These are phyloP conservation scores for Aspergillus transmontanensis DNA, from an alignment of 2,329 filamentous ascomycete species.

Conservation along the genomic window DNA sequence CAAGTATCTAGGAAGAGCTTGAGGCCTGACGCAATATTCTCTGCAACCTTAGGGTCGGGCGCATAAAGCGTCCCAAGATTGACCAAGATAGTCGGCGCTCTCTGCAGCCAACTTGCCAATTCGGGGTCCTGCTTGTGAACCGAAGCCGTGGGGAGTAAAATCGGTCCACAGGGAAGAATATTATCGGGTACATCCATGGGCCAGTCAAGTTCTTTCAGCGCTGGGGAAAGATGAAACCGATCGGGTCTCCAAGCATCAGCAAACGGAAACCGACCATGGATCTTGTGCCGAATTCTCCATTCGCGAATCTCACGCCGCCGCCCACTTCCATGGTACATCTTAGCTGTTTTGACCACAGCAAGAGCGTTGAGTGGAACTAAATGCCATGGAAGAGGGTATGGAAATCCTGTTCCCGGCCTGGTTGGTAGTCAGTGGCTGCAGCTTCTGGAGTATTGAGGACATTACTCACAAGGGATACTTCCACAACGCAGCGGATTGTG, in stretches of 20 bases:
- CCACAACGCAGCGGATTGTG: slow-evolving; percentile 33
- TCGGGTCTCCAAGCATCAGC: slow-evolving; percentile 29
- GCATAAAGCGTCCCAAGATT: slow-evolving; percentile 50
- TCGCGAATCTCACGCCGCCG: slow-evolving; percentile 25
- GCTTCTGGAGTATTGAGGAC: neutral
- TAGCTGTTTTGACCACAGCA: slow-evolving; percentile 32
- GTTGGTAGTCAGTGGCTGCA: neutral
- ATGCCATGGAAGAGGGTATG: slow-evolving; percentile 51
- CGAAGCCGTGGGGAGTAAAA: slow-evolving; percentile 39
- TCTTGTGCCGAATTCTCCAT: slow-evolving; percentile 29
- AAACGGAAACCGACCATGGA: slow-evolving; percentile 31
- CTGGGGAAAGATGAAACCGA: slow-evolving; percentile 32
- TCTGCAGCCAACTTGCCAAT: slow-evolving; percentile 48
- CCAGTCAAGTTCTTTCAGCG: slow-evolving; percentile 43
- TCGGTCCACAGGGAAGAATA: slow-evolving; percentile 51
- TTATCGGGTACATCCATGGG: slow-evolving; percentile 44
- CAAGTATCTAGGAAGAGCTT: slow-evolving; percentile 37
- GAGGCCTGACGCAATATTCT: slow-evolving; percentile 44
- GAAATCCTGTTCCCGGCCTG: slow-evolving; percentile 49
- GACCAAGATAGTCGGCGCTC: slow-evolving; percentile 50
- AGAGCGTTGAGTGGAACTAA: slow-evolving; percentile 48
- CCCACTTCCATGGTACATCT: slow-evolving; percentile 29
- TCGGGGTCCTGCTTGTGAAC: slow-evolving; percentile 44
- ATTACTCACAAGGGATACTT: slow-evolving; percentile 37
- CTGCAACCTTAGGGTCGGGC: slow-evolving; percentile 36